Evolutionary conservation across 2,329 filamentous ascomycete species (phyloP).

Genomic region (Colletotrichum lupini): DNA sequence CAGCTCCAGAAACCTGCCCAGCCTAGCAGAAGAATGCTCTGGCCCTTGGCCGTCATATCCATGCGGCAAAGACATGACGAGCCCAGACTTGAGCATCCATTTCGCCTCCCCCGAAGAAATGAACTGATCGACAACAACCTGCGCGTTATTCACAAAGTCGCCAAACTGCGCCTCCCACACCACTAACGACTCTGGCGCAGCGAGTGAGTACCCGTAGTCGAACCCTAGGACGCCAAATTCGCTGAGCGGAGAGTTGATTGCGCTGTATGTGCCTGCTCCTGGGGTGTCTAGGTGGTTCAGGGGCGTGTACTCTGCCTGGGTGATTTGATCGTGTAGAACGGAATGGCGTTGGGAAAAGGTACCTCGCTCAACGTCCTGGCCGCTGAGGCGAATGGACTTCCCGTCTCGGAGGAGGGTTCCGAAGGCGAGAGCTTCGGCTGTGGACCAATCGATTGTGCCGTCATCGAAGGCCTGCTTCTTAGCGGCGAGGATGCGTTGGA

Average conservation of each 20-base stretch:
- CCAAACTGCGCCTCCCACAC: slow-evolving; percentile 99
- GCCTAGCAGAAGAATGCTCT: slow-evolving; percentile 96
- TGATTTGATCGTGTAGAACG: slow-evolving; percentile 97
- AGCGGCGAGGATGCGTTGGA: slow-evolving; percentile 92
- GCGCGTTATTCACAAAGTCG: slow-evolving; percentile 99
- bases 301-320: slow-evolving; percentile 90
- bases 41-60: slow-evolving; percentile 98
- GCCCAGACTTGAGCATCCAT: slow-evolving; percentile 97
- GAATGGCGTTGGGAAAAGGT: slow-evolving; percentile 98
- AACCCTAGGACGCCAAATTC: slow-evolving; percentile 85
- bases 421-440: slow-evolving; percentile 94
- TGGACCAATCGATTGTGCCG: slow-evolving; percentile 97
- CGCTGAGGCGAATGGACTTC: slow-evolving; percentile 95
- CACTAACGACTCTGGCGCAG: slow-evolving; percentile 93
- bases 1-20: slow-evolving; percentile 96
- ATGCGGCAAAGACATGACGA: slow-evolving; percentile 95
- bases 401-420: slow-evolving; percentile 91
- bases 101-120: slow-evolving; percentile 97
- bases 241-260: slow-evolving; percentile 90
- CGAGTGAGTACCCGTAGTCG: slow-evolving; percentile 97
- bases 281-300: slow-evolving; percentile 88
- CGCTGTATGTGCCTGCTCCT: slow-evolving; percentile 90
- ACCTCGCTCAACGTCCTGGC: slow-evolving; percentile 98
- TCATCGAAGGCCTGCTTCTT: slow-evolving; percentile 91
- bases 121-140: slow-evolving; percentile 99